Evolutionary conservation across 129 eudicot genomes (phyloP).

Genomic region (Lonicera japonica): DNA sequence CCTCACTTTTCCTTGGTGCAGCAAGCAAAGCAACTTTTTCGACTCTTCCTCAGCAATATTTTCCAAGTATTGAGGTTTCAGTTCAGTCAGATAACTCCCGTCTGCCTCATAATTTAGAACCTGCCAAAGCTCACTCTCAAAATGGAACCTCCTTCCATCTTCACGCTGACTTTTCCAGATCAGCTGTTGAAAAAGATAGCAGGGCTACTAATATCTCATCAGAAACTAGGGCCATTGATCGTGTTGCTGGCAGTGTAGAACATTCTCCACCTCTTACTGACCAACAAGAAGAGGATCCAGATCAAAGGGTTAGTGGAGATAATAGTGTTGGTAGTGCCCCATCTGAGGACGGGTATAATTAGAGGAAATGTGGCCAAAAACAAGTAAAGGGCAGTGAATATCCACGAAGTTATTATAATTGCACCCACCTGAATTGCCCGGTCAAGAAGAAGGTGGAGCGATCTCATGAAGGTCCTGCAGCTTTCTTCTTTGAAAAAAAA

Average conservation of each 20-base stretch:
- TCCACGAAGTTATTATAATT: too few species aligned
- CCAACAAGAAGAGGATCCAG: conserved; percentile 42
- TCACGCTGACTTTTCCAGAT: conserved; percentile 22
- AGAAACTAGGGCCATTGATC: conserved; percentile 13
- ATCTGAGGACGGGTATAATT: conserved; percentile 65
- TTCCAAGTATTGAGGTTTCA: conserved; percentile 33
- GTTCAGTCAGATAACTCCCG: conserved; percentile 39
- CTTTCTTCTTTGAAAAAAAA: too few species aligned
- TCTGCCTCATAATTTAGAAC: conserved; percentile 24
- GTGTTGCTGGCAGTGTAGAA: conserved; percentile 25
- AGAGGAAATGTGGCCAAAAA: conserved; percentile 87
- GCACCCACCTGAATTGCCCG: too few species aligned
- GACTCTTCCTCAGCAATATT: conserved; percentile 47
- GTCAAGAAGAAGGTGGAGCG: too few species aligned
- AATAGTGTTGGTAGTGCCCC: conserved; percentile 37
- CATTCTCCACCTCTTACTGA: conserved; percentile 45
- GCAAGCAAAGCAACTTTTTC: conserved; percentile 36
- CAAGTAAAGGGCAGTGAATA: conserved; percentile 87
- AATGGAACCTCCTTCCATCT: too few species aligned
- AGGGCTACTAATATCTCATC: conserved; percentile 18
- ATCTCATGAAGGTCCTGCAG: too few species aligned
- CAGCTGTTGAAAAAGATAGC: conserved; percentile 16
- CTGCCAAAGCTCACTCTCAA: conserved; percentile 9
- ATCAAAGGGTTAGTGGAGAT: conserved; percentile 45
- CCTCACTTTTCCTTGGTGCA: conserved; percentile 28